These are phyloP conservation scores for Endocalyx cinctus DNA, from an alignment of 2,329 filamentous ascomycete genomes.

Conservation along the genomic window DNA sequence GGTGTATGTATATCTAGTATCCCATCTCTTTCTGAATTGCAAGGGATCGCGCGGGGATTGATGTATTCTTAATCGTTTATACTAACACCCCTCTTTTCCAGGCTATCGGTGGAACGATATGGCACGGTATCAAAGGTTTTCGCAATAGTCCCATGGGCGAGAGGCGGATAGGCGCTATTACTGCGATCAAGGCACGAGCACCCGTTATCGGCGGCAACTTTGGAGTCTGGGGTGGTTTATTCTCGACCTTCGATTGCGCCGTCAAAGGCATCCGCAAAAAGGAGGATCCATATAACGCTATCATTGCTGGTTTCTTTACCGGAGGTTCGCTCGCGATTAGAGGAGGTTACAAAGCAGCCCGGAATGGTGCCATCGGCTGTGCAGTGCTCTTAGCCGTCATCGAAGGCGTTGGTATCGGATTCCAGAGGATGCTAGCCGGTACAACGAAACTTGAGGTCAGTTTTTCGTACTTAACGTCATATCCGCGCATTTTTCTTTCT, in stretches of 20 bases:
- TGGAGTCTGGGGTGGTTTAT: conserved; percentile 93
- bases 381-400: conserved; percentile 92
- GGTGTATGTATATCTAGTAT: conserved; percentile 59
- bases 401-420: conserved; percentile 93
- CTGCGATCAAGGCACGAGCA: conserved; percentile 94
- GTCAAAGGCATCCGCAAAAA: conserved; percentile 93
- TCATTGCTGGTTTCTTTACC: conserved; percentile 96
- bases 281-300: conserved; percentile 97
- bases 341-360: conserved; percentile 84
- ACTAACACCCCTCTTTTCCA: conserved; percentile 2
- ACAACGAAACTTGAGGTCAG: conserved; percentile 76
- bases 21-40: no score
- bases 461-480: conserved; percentile 6
- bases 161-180: conserved; percentile 90
- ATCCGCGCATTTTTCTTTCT: not conserved
- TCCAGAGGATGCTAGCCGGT: conserved; percentile 90
- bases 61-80: no score
- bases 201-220: conserved; percentile 97
- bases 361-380: conserved; percentile 95
- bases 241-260: conserved; percentile 93
- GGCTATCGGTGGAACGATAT: conserved; percentile 28
- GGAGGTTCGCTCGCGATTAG: conserved; percentile 87
- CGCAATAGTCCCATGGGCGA: conserved; percentile 88
- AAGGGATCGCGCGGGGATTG: no score
- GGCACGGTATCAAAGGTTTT: conserved; percentile 65